These are phyloP conservation scores for Pythium pyrilobum DNA, from an alignment of 352 stramenopile genomes.

Conservation along the genomic window DNA sequence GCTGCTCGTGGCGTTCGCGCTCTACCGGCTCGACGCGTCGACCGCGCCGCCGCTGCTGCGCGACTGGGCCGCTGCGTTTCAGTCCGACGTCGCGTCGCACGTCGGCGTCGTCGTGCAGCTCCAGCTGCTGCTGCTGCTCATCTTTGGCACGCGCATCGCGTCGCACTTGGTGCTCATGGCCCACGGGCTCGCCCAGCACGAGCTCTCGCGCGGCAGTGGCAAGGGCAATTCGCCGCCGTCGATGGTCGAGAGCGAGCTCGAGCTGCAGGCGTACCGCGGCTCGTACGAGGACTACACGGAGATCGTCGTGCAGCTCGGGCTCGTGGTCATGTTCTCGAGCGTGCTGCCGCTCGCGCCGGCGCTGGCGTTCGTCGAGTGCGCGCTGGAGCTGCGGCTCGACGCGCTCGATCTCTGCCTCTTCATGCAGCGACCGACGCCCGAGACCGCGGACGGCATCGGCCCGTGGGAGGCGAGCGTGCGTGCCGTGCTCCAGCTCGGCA, in stretches of 20 bases:
- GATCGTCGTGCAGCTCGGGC: slow-evolving; percentile 19
- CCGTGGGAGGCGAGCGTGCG: slow-evolving; percentile 17
- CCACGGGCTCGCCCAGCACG: slow-evolving; percentile 2
- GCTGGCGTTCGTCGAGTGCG: slow-evolving; percentile 18
- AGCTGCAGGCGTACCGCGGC: slow-evolving; percentile 12
- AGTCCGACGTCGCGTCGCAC: background rate
- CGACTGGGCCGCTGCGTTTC: background rate
- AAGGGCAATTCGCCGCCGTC: background rate
- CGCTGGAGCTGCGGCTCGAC: slow-evolving; percentile 25
- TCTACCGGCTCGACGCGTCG: background rate
- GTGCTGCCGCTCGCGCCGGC: slow-evolving; percentile 10
- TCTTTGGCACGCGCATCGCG: slow-evolving; percentile 14
- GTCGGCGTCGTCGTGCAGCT: slow-evolving; percentile 10
- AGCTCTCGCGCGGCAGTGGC: background rate
- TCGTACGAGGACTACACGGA: slow-evolving; percentile 24
- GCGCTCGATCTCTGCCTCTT: slow-evolving; percentile 23
- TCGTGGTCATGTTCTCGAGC: slow-evolving; percentile 19
- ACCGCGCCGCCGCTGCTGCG: background rate
- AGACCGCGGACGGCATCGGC: slow-evolving; percentile 21
- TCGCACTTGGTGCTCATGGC: slow-evolving; percentile 12
- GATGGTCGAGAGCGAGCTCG: slow-evolving; percentile 17
- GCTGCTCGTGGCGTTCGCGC: slow-evolving; percentile 14
- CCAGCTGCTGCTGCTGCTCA: slow-evolving; percentile 12
- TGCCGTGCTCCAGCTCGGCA: slow-evolving; percentile 7
- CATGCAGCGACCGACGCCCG: slow-evolving; percentile 15